A percentile compares a stretch with the other conserved stretches of the same genome.
Evolutionary conservation across 2,329 filamentous ascomycete genomes (phyloP).

Genomic region (Zopfia rhizophila): DNA sequence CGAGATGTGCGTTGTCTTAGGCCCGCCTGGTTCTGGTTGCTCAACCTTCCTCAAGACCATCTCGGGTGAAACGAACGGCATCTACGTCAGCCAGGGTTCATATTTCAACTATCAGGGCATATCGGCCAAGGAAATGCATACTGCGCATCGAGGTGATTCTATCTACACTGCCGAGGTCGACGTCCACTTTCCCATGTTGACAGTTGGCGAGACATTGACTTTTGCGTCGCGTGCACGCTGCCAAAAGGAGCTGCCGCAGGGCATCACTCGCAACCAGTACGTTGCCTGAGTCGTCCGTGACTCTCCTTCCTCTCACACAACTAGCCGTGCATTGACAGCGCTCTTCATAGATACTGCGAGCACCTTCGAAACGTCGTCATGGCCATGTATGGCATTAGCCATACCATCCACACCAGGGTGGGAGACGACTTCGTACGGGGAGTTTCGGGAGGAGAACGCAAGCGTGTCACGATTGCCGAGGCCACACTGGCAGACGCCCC

Average conservation of each 20-base stretch:
- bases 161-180: conserved; percentile 87
- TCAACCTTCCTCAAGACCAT: conserved; percentile 70
- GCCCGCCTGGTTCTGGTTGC: conserved; percentile 64
- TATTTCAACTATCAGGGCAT: no score
- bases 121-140: conserved; percentile 75
- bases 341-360: conserved; percentile 67
- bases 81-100: no score
- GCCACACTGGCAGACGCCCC: conserved; percentile 70
- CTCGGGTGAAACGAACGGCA: no score
- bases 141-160: conserved; percentile 78
- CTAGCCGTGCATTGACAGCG: conserved; percentile 62
- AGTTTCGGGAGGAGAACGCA: conserved; percentile 74
- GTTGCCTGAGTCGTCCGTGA: no score
- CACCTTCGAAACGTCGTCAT: conserved; percentile 75
- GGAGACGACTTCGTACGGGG: conserved; percentile 79
- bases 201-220: conserved; percentile 81
- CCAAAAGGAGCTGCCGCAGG: no score
- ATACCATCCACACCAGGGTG: conserved; percentile 74
- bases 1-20: conserved; percentile 54
- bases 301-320: no score
- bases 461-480: conserved; percentile 80
- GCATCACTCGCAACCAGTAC: no score
- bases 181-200: conserved; percentile 81
- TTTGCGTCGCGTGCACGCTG: conserved; percentile 83
- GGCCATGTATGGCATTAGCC: conserved; percentile 75